Evolutionary conservation across 2,329 filamentous ascomycete species (phyloP).

Genomic region (Coniella vitis): DNA sequence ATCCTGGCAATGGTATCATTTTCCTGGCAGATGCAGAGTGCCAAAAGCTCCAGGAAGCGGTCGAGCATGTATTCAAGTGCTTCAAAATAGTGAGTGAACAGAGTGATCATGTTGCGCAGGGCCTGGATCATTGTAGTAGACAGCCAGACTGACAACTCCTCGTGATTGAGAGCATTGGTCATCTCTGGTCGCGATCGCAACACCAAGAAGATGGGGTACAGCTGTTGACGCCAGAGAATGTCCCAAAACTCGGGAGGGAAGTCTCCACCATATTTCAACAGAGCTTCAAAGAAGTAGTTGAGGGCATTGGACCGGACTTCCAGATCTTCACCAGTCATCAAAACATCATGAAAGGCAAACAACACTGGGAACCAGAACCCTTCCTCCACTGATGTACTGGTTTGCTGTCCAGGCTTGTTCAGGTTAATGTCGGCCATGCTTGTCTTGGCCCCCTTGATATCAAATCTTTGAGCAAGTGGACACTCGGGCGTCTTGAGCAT

Average conservation of each 20-base stretch:
- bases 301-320: constrained; percentile 88
- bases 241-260: constrained; percentile 98
- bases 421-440: constrained; percentile 35
- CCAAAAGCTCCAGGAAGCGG: constrained; percentile 88
- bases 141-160: constrained; percentile 96
- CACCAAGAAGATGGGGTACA: constrained; percentile 98
- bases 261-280: constrained; percentile 82
- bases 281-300: constrained; percentile 92
- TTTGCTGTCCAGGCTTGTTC: constrained; percentile 49
- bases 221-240: constrained; percentile 89
- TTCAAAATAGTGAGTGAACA: constrained; percentile 98
- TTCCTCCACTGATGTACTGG: constrained; percentile 84
- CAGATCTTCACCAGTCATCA: constrained; percentile 98
- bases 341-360: constrained; percentile 95
- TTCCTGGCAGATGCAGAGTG: constrained; percentile 96
- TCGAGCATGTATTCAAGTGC: constrained; percentile 96
- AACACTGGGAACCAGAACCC: constrained; percentile 98
- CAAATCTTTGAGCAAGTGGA: constrained; percentile 65
- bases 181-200: constrained; percentile 94
- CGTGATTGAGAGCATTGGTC: constrained; percentile 89
- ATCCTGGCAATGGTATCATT: constrained; percentile 98
- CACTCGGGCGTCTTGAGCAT: constrained; percentile 97
- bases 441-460: constrained; percentile 26
- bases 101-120: constrained; percentile 92
- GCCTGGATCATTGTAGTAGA: constrained; percentile 99